Evolutionary conservation across 2,329 filamentous ascomycete genomes (phyloP), one percentile per base, ranked within the genome.

Genomic region (Exserohilum rostratum): DNA sequence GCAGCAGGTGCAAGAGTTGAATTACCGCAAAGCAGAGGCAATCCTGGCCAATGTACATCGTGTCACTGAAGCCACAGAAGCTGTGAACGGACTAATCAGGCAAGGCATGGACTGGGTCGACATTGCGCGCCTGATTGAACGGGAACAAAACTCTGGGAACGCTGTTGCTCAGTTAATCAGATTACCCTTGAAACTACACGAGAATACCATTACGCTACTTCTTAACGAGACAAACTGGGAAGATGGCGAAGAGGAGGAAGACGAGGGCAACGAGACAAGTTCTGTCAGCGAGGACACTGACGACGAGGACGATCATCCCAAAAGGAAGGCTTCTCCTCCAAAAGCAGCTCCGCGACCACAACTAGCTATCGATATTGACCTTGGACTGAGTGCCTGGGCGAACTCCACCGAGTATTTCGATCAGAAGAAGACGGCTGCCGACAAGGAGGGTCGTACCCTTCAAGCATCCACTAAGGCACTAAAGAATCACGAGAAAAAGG

Each of bases 101-200:
- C 91, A 96, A 69, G 93, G 93, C 10, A 98, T 98, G 92, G 95
- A 99, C 67, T 99, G 95, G 95, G 87, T 91, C 10, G 90, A 97
- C 62, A 93, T 98, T 66, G 91, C 85, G 9, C 90, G 89, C 54
- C 78, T 99, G 58, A 90, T 99, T 47, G 91, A 96, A 71, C 85
- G 91, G 62, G 93, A 98, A 72, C 90, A 96, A 72, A 86, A 82
- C 57, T 83, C 87, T 44, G 82, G 86, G 25, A 99, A 99, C 62
- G 86, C 90, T 0, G 92, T 99, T 6, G 95, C 95, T 1, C 84
- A 89, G 53, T 87, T 92, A 39, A 96, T 99, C 68, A 90, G 90
- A 70, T 78, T 96, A 15, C 93, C 95, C 0, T 77, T 99, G 46
- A 96, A 96, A 66, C 81, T 99, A 3, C 83, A 91, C n/a, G 91